A percentile compares a stretch with the other conserved stretches of the same genome.
Conservation (phyloP, 1,284 basidiomycete species). For the Ustilago xerochloae region DNA sequence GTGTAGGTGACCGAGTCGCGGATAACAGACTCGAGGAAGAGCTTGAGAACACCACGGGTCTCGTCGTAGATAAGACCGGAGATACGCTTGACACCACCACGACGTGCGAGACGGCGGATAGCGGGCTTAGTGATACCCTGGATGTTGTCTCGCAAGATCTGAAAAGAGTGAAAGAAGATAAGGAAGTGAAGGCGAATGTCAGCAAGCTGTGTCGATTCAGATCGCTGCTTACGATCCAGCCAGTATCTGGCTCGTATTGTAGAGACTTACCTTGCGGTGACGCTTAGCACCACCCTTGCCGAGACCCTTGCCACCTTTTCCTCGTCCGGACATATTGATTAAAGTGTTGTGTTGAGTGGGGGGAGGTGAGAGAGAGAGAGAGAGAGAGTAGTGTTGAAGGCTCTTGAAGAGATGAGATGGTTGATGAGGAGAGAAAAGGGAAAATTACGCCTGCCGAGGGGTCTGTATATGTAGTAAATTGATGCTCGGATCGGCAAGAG, state of each 20-base stretch:
- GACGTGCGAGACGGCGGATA: slow-evolving; percentile 92
- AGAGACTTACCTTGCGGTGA: slow-evolving; percentile 66
- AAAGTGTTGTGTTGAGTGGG: slow-evolving; percentile 33
- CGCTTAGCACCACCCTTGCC: slow-evolving; percentile 69
- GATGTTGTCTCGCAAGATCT: slow-evolving; percentile 67
- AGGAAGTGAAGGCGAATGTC: neutral
- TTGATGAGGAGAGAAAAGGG: slow-evolving; percentile 33
- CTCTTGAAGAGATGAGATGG: slow-evolving; percentile 44
- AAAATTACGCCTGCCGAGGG: slow-evolving; percentile 37
- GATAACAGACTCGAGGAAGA: slow-evolving; percentile 83
- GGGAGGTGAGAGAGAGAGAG: slow-evolving; percentile 23
- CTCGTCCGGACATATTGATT: slow-evolving; percentile 64
- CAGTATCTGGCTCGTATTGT: neutral
- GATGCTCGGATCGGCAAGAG: slow-evolving; percentile 36
- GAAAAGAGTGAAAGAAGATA: neutral
- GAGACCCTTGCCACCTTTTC: slow-evolving; percentile 69
- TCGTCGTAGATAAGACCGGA: slow-evolving; percentile 95
- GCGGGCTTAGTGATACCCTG: slow-evolving; percentile 87
- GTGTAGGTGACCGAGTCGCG: slow-evolving; percentile 91
- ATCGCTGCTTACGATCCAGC: neutral
- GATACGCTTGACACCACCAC: slow-evolving; percentile 74
- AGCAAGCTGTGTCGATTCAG: slow-evolving; percentile 10
- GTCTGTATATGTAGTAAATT: slow-evolving; percentile 50
- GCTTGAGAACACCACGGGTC: slow-evolving; percentile 87
- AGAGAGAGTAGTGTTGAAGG: slow-evolving; percentile 21